phyloP scores from a whole-genome alignment of 1,284 basidiomycete genomes.

The Trichosporon asahii region DNA sequence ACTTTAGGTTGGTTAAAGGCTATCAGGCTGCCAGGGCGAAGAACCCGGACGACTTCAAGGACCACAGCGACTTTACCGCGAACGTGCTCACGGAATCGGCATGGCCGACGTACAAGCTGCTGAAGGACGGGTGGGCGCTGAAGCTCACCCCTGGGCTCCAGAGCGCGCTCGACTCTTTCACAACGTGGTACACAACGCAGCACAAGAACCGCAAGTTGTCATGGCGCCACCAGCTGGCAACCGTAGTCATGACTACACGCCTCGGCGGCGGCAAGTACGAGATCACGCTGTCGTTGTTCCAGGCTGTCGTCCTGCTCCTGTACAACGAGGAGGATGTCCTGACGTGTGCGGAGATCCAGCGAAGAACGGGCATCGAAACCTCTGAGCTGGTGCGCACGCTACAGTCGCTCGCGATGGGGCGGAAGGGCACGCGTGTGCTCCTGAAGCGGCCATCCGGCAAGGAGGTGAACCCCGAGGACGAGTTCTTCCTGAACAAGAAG shows the following conservation, averaged over 20 bases:
- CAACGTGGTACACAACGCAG: constrained; percentile 67
- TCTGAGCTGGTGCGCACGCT: constrained; percentile 75
- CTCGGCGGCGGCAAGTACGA: constrained; percentile 76
- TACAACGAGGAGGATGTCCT: constrained; percentile 69
- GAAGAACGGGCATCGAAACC: constrained; percentile 69
- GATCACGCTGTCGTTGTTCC: constrained; percentile 84
- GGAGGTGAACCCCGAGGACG: constrained; percentile 73
- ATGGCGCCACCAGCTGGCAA: constrained; percentile 80
- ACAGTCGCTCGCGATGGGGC: constrained; percentile 87
- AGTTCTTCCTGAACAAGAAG: constrained; percentile 75
- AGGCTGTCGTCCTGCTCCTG: constrained; percentile 80
- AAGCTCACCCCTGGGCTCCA: constrained; percentile 61
- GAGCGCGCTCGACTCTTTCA: constrained; percentile 62
- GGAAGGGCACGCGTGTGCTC: constrained; percentile 72
- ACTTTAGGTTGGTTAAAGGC: constrained; percentile 52
- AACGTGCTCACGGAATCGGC: constrained; percentile 58
- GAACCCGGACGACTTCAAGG: constrained; percentile 45
- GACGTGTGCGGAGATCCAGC: constrained; percentile 66
- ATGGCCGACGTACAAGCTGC: constrained; percentile 56
- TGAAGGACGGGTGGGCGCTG: constrained; percentile 49
- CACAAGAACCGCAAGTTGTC: constrained; percentile 66
- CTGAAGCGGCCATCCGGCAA: constrained; percentile 73
- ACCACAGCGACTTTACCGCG: constrained; percentile 53
- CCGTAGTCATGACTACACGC: constrained; percentile 65
- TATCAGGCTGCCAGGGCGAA: constrained; percentile 52